Conservation (phyloP, 345 rosid species). For the Sapria himalayana region DNA sequence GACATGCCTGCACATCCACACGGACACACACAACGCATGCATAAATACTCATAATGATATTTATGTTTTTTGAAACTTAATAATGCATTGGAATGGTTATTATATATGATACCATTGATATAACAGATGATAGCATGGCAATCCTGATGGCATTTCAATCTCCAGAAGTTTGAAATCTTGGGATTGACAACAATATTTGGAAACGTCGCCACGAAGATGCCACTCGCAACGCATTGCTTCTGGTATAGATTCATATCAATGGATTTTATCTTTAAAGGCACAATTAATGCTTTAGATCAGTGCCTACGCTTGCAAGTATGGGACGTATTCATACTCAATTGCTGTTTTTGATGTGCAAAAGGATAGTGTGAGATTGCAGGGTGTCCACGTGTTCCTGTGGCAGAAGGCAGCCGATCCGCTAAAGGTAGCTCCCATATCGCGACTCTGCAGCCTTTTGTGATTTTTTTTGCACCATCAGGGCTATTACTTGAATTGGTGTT, state of each 20-base stretch:
- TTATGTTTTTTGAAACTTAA: too few species aligned
- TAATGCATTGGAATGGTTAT: too few species aligned
- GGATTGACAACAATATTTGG: constrained; percentile 87
- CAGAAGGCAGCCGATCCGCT: constrained; percentile 74
- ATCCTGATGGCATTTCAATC: constrained; percentile 86
- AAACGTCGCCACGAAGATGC: constrained; percentile 55
- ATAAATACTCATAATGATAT: too few species aligned
- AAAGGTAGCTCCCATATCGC: constrained; percentile 65
- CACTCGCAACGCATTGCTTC: constrained; percentile 64
- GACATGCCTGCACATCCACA: too few species aligned
- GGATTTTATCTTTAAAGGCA: neutral
- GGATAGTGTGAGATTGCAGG: constrained; percentile 98
- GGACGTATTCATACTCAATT: constrained; percentile 30
- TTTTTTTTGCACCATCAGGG: too few species aligned
- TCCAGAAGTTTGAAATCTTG: constrained; percentile 46
- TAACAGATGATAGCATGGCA: constrained; percentile 80
- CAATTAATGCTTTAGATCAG: constrained; percentile 1
- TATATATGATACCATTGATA: too few species aligned
- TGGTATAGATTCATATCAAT: constrained; percentile 27
- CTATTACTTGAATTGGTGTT: too few species aligned
- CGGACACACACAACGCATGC: too few species aligned
- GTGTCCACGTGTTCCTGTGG: constrained; percentile 57
- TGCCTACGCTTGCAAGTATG: too few species aligned
- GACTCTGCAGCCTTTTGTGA: too few species aligned
- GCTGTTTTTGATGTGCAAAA: constrained; percentile 28